Evolutionary conservation across 1,139 yeast genomes (phyloP).

Genomic region (Sugiyamaella castrensis): DNA sequence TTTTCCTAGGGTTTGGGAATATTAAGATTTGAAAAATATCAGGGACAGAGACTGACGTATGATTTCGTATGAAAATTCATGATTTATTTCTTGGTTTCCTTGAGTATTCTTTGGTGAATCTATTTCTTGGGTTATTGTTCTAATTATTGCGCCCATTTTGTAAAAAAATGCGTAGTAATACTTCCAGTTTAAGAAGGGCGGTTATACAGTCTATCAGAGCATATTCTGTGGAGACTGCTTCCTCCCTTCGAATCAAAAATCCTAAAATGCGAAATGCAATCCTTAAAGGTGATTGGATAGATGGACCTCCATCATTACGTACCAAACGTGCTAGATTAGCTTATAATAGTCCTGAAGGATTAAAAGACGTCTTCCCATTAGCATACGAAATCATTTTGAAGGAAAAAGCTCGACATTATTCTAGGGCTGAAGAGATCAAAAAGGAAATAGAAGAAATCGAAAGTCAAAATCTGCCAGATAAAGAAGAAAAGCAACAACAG

Average conservation of each 20-base stretch:
- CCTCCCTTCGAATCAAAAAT: slow-evolving; percentile 31
- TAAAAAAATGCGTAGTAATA: too few species aligned
- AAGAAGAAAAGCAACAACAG: slow-evolving; percentile 14
- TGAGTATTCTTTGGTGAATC: too few species aligned
- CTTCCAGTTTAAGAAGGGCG: neutral
- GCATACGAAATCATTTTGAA: slow-evolving; percentile 61
- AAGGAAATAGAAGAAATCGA: slow-evolving; percentile 23
- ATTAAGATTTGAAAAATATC: too few species aligned
- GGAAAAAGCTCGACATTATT: slow-evolving; percentile 38
- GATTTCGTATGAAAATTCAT: too few species aligned
- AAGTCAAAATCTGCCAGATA: slow-evolving; percentile 2
- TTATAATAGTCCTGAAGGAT: slow-evolving; percentile 65
- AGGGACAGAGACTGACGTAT: too few species aligned
- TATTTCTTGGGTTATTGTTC: too few species aligned
- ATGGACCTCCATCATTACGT: slow-evolving; percentile 50
- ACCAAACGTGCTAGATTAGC: slow-evolving; percentile 45
- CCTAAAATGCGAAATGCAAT: slow-evolving; percentile 35
- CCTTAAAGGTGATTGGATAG: slow-evolving; percentile 36
- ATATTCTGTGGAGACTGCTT: slow-evolving; percentile 4
- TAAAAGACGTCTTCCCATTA: slow-evolving; percentile 67
- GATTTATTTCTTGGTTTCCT: too few species aligned
- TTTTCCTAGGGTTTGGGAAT: too few species aligned
- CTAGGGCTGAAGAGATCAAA: slow-evolving; percentile 33
- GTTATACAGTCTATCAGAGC: slow-evolving; percentile 1
- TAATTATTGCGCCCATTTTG: too few species aligned